These are phyloP conservation scores for Cutaneotrichosporon sp. DNA, from an alignment of 1,284 basidiomycete genomes.

Conservation along the genomic window DNA sequence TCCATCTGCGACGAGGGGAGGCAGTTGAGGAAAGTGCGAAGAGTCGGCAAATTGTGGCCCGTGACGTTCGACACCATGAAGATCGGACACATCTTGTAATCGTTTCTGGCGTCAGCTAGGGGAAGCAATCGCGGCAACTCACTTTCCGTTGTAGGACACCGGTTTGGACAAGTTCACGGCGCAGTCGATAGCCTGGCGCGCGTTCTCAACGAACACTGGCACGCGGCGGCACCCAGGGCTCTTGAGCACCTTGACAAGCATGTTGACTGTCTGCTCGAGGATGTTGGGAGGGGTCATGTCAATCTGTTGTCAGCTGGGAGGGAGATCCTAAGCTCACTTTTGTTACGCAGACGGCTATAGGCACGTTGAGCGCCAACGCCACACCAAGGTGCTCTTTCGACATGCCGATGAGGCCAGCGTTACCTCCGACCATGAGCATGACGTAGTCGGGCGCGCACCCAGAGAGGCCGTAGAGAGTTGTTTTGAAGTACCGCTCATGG, in stretches of 20 bases:
- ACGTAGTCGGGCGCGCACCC: slow-evolving; percentile 94
- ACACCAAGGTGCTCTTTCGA: slow-evolving; percentile 96
- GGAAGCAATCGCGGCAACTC: slow-evolving; percentile 16
- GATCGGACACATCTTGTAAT: slow-evolving; percentile 73
- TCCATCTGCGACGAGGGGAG: slow-evolving; percentile 73
- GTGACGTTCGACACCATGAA: slow-evolving; percentile 95
- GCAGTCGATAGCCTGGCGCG: slow-evolving; percentile 67
- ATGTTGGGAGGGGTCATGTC: slow-evolving; percentile 97
- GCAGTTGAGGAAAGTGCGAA: slow-evolving; percentile 79
- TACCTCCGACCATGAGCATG: slow-evolving; percentile 91
- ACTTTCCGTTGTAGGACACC: slow-evolving; percentile 58
- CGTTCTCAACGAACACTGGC: slow-evolving; percentile 49
- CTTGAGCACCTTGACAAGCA: slow-evolving; percentile 86
- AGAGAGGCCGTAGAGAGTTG: slow-evolving; percentile 89
- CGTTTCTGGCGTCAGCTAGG: not conserved
- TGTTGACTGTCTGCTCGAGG: slow-evolving; percentile 80
- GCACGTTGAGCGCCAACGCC: slow-evolving; percentile 85
- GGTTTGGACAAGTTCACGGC: slow-evolving; percentile 62
- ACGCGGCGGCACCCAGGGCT: slow-evolving; percentile 83
- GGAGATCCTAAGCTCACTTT: slow-evolving; percentile 58
- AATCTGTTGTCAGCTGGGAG: slow-evolving; percentile 54
- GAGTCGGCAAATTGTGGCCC: slow-evolving; percentile 70
- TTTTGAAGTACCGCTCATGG: slow-evolving; percentile 74
- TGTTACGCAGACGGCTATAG: slow-evolving; percentile 88
- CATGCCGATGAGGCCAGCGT: slow-evolving; percentile 93